Evolutionary conservation across 768 basidiomycete species (phyloP), one percentile per base, ranked within the genome.

Genomic region (Calocera viscosa): DNA sequence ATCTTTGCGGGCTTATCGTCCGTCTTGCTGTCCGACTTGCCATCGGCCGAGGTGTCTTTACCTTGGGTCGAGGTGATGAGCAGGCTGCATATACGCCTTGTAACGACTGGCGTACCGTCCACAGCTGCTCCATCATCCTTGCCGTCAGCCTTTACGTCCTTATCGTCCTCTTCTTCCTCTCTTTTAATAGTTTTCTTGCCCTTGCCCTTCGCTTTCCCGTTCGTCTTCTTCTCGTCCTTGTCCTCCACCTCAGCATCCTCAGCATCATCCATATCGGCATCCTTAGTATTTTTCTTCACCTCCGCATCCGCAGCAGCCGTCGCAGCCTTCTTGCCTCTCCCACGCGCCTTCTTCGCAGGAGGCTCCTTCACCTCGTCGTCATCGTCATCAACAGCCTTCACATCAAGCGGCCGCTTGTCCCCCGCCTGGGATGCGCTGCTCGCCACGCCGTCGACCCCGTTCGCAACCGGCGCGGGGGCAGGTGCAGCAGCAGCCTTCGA

Each of bases 21-120:
- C 53, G 53, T 10, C 53, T 60, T 60, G 53, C 10, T 10, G 3
- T 60, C 53, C 10, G 53, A n/a, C 10, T 14, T 14, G 12, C 22
- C 49, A 14, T 49, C 30, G 5, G 53, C 26, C 26, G 11, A 5
- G 14, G 24, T 10, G 11, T 60, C 53, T 16, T 12, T 47, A 79
- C 80, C 79, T 80, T 64, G 24, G 40, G 63, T 17, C 39, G 24
- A 49, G 69, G 66, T 49, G 68, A 40, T 64, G 63, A 40, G n/a
- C n/a, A n/a, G n/a, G 24, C n/a, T 30, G 1, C 53, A 41, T 8
- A 41, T 24, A 53, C 40, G 38, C 12, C 49, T 26, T 32, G 34
- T 7, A 40, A 22, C 19, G 7, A 22, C 49, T 17, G 32, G 47
- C 70, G 70, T 65, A 81, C 81, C 80, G 82, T 82, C 69, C 71